phyloP scores from a whole-genome alignment of 2,329 filamentous ascomycete genomes.

The Lasiodiplodia gonubiensis region DNA sequence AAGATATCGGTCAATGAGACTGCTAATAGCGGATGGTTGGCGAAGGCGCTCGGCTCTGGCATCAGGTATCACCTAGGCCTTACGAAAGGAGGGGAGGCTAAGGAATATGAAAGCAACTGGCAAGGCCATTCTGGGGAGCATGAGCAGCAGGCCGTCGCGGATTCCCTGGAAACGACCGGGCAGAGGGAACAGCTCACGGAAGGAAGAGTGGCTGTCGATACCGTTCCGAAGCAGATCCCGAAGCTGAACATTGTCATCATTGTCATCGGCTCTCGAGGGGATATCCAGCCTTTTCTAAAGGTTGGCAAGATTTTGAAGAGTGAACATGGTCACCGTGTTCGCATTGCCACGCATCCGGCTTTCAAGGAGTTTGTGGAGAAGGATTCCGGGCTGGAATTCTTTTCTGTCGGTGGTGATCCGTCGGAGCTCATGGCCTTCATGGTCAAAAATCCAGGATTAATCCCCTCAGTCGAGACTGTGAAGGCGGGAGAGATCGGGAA shows the following conservation, averaged over 20 bases:
- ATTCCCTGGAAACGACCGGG: background rate
- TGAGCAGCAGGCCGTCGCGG: background rate
- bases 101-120: conserved; percentile 27
- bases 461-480: conserved; percentile 74
- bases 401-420: conserved; percentile 78
- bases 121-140: background rate
- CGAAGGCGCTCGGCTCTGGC: conserved; percentile 72
- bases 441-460: conserved; percentile 81
- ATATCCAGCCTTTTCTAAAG: conserved; percentile 80
- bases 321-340: conserved; percentile 73
- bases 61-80: conserved; percentile 61
- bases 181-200: background rate
- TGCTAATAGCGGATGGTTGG: conserved; percentile 71
- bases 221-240: conserved; percentile 44
- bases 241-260: conserved; percentile 80
- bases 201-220: conserved; percentile 41
- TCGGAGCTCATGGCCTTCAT: conserved; percentile 86
- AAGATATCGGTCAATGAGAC: conserved; percentile 76
- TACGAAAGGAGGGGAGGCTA: background rate
- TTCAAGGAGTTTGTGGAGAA: conserved; percentile 78
- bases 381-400: conserved; percentile 77
- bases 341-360: conserved; percentile 78
- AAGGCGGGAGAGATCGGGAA: conserved; percentile 74
- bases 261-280: conserved; percentile 80
- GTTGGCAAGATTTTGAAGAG: conserved; percentile 75